A percentile compares a stretch with the other conserved stretches of the same genome.
Conservation (phyloP, 768 basidiomycete genomes). For the Auricularia auricula-judae region DNA sequence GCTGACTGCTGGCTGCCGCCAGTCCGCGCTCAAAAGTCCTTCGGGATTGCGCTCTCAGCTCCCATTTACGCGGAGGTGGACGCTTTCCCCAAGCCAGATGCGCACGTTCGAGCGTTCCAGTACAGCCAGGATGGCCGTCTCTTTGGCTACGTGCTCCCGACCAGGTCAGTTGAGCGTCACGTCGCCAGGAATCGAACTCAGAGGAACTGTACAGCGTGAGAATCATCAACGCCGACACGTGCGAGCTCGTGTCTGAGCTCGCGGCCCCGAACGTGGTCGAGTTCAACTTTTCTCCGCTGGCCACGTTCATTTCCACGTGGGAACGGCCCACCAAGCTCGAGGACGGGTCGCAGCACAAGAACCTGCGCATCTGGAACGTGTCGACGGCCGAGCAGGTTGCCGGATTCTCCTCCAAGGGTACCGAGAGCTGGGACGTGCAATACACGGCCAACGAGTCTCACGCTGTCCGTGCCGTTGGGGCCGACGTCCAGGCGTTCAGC, state of each 20-base stretch:
- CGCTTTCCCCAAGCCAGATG: constrained; percentile 56
- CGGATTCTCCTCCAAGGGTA: constrained; percentile 81
- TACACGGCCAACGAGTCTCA: constrained; percentile 85
- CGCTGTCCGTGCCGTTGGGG: constrained; percentile 67
- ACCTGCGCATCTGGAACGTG: constrained; percentile 81
- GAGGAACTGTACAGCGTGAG: constrained; percentile 43
- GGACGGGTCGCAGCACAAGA: constrained; percentile 86
- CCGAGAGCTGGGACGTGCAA: constrained; percentile 85
- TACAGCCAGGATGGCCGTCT: constrained; percentile 84
- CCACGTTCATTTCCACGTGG: constrained; percentile 91
- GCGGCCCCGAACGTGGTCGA: constrained; percentile 68
- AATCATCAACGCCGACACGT: constrained; percentile 65
- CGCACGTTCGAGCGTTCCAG: constrained; percentile 59
- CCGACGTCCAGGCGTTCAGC: constrained; percentile 75
- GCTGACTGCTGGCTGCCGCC: not conserved
- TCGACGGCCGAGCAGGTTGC: constrained; percentile 80
- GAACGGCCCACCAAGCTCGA: constrained; percentile 87
- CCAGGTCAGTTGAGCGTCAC: constrained; percentile 39
- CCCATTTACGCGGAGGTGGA: constrained; percentile 61
- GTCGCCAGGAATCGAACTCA: constrained; percentile 9
- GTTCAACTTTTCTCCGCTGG: constrained; percentile 84
- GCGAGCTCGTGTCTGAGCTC: constrained; percentile 63
- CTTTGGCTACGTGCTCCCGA: constrained; percentile 74
- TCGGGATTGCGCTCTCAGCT: constrained; percentile 75
- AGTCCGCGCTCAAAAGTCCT: constrained; percentile 92